Base-by-base conservation (phyloP, 257 asterid genomes). In the Rubia yunnanensis region DNA sequence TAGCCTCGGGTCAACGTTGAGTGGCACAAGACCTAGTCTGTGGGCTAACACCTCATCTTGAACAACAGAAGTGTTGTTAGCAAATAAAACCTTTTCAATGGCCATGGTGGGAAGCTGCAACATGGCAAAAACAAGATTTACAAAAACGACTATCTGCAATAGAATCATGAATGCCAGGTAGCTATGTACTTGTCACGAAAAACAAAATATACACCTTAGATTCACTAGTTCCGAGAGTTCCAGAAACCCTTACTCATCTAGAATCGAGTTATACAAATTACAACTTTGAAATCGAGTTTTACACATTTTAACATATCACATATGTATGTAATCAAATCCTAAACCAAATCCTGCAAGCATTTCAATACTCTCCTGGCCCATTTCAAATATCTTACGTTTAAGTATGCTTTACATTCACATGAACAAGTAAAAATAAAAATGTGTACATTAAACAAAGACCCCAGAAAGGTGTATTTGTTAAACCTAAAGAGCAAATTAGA, bases 41-140 rank as follows among this genome's bases (percentile, higher is more conserved):
- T 86, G 99, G 66, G 99, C 81, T 36, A 94, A 96, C 74, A 86
- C 96, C 88, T 94, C 99, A 77, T 94, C 99, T 88, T 90, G 99
- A 75, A 94, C 48, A 36, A 90, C 77, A 3, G 97, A 94, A 30
- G 99, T 94, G 82, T 88, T 94, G 83, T 90, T 90, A 76, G 96
- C 97, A 68, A 88, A 60, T 38, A 88, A 74, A 77, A 94, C 97
- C 71, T 90, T 94, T 70, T 94, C 97, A 70, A 90, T 86, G 70
- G 99, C 97, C 92, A 94, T 88, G 41, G 97, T 88, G 31, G 97
- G 99, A 69, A 90, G 71, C 99, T 94, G 77, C 66, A 82, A 27
- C 55, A 5, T 20, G 60, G 31, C 34, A 58, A 38, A n/a, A 48
- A 34, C 55, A 61, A 30, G 26, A 60, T 66, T 3, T 23, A 63